Evolutionary conservation across 2,329 filamentous ascomycete species (phyloP).

Genomic region (Chrysoporthe cubensis): DNA sequence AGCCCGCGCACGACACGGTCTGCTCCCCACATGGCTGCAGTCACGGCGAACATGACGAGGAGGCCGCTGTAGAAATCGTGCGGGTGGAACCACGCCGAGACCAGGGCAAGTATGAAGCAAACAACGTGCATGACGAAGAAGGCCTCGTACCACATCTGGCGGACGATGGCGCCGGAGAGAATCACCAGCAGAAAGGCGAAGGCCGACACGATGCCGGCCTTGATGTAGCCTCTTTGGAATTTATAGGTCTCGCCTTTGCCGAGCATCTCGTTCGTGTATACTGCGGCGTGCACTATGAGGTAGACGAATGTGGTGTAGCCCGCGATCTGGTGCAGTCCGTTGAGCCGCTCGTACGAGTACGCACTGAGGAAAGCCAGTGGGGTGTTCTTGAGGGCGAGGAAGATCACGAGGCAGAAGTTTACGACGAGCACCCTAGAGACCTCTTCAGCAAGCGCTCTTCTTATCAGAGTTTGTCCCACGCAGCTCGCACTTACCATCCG

Average conservation of each 20-base stretch:
- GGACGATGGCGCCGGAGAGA: constrained; percentile 48
- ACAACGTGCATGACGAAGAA: constrained; percentile 59
- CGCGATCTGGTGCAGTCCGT: constrained; percentile 58
- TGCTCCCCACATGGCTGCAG: constrained; percentile 51
- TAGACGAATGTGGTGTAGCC: constrained; percentile 54
- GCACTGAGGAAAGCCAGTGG: constrained; percentile 56
- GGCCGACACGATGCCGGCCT: constrained; percentile 54
- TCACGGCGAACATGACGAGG: constrained; percentile 46
- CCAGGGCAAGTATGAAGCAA: constrained; percentile 53
- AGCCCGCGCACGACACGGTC: constrained; percentile 54
- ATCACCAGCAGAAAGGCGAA: constrained; percentile 50
- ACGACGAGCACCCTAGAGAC: constrained; percentile 35
- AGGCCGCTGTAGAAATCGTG: constrained; percentile 46
- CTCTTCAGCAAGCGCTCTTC: not conserved
- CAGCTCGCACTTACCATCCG: constrained; percentile 37
- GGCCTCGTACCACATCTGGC: constrained; percentile 56
- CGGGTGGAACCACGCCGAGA: constrained; percentile 56
- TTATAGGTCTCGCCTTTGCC: constrained; percentile 33
- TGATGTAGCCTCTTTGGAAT: constrained; percentile 44
- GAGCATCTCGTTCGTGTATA: constrained; percentile 49
- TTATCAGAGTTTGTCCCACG: not conserved
- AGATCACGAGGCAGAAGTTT: constrained; percentile 57
- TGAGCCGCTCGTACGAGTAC: constrained; percentile 63
- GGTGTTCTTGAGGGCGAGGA: constrained; percentile 62
- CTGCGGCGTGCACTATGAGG: constrained; percentile 50